These are phyloP conservation scores for Cryphonectria nitschkei DNA, from an alignment of 2,329 filamentous ascomycete genomes.

Conservation along the genomic window DNA sequence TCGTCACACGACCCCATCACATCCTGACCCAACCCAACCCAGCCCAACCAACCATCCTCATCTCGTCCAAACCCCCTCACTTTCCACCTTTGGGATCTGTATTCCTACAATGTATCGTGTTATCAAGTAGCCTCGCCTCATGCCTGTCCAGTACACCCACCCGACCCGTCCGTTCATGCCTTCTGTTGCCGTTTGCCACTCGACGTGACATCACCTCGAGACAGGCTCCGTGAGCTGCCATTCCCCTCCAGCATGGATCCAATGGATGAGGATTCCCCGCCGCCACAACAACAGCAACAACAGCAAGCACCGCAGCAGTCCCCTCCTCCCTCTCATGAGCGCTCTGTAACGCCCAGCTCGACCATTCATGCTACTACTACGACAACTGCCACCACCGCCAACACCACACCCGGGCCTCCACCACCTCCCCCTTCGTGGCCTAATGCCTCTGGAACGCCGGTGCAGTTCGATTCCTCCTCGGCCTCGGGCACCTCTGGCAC, in stretches of 20 bases:
- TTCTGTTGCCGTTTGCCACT: conserved; percentile 5
- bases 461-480: conserved; percentile 33
- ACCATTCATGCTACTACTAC: conserved; percentile 22
- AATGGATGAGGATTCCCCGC: conserved; percentile 29
- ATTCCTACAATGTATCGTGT: neutral
- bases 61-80: neutral
- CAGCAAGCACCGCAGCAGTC: neutral
- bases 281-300: neutral
- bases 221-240: conserved; percentile 16
- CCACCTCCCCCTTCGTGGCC: neutral
- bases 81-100: neutral
- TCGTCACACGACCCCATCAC: neutral
- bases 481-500: conserved; percentile 33
- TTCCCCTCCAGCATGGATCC: conserved; percentile 26
- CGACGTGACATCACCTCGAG: conserved; percentile 17
- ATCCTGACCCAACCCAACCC: too few relatives aligned
- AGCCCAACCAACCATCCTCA: neutral
- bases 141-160: neutral
- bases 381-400: conserved; percentile 12
- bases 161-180: neutral
- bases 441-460: conserved; percentile 12
- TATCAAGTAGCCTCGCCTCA: neutral
- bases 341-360: conserved; percentile 16
- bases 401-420: conserved; percentile 14
- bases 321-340: conserved; percentile 8